Conservation (phyloP, 2,329 filamentous ascomycete genomes). For the Cordyceps javanica region DNA sequence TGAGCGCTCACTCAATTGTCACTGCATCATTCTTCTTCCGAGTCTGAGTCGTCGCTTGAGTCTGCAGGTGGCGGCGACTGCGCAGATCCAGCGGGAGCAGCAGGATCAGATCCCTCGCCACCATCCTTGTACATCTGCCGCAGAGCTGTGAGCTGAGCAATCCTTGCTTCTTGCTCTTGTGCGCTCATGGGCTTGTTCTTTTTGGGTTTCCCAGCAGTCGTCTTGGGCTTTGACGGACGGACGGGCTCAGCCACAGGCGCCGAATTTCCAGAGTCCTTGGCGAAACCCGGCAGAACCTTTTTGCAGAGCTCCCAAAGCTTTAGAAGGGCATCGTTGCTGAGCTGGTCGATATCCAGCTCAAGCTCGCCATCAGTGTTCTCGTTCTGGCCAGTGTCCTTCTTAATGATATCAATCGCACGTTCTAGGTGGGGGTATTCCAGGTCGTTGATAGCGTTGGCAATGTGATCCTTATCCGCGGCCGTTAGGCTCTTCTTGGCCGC, state of each 20-base stretch:
- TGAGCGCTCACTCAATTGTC: not conserved
- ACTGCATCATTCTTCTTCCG: conserved; percentile 37
- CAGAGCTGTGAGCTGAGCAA: conserved; percentile 52
- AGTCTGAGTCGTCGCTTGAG: conserved; percentile 40
- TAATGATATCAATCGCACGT: conserved; percentile 82
- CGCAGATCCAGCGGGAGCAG: conserved; percentile 19
- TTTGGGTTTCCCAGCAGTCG: conserved; percentile 48
- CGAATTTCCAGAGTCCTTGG: conserved; percentile 25
- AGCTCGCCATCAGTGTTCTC: conserved; percentile 55
- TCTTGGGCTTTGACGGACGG: conserved; percentile 23
- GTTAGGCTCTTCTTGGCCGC: conserved; percentile 50
- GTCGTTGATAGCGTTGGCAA: conserved; percentile 77
- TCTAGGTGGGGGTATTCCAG: conserved; percentile 73
- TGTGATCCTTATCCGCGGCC: conserved; percentile 81
- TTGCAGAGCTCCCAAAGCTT: conserved; percentile 45
- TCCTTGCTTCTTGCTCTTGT: conserved; percentile 60
- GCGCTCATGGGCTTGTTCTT: conserved; percentile 75
- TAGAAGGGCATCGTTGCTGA: conserved; percentile 48
- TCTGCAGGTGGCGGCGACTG: conserved; percentile 25
- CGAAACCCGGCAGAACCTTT: conserved; percentile 36
- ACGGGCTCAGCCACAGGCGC: conserved; percentile 25
- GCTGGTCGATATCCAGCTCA: conserved; percentile 53
- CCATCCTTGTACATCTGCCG: conserved; percentile 35
- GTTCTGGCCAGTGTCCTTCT: conserved; percentile 71
- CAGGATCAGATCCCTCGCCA: conserved; percentile 25